phyloP scores from a whole-genome alignment of 2,329 filamentous ascomycete species.

The Endocalyx cinctus region DNA sequence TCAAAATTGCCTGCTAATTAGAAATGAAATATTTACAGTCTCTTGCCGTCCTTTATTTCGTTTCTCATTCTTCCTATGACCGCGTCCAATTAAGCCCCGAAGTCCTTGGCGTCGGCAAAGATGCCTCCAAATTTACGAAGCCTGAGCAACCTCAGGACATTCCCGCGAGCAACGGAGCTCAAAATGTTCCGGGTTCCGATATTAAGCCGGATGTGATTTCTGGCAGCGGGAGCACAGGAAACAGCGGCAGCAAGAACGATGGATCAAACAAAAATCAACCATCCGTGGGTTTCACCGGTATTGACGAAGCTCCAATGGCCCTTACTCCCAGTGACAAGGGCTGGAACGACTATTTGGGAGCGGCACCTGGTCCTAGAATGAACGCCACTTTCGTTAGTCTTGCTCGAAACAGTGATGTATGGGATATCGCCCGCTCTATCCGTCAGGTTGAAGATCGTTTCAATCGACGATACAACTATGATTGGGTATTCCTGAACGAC shows the following conservation, averaged over 20 bases:
- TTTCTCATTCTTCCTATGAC: conserved; percentile 56
- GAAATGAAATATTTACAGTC: too few species aligned
- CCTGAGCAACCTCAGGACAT: too few species aligned
- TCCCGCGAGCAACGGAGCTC: conserved; percentile 15
- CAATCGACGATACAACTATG: conserved; percentile 94
- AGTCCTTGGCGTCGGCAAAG: conserved; percentile 20
- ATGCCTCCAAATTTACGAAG: conserved; percentile 29
- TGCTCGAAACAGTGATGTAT: conserved; percentile 87
- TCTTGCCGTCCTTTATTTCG: conserved; percentile 74
- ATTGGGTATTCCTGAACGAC: conserved; percentile 99
- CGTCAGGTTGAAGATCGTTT: conserved; percentile 97
- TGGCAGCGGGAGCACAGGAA: conserved; percentile 17
- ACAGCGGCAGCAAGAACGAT: conserved; percentile 19
- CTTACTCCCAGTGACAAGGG: conserved; percentile 48
- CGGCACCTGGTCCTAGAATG: conserved; percentile 67
- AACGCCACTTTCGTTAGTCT: conserved; percentile 98
- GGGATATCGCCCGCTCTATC: conserved; percentile 96
- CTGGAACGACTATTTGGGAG: conserved; percentile 47
- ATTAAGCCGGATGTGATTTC: too few species aligned
- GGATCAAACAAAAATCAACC: conserved; percentile 23
- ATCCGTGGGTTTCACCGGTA: conserved; percentile 23
- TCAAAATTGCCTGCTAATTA: too few species aligned
- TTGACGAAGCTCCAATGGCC: conserved; percentile 44
- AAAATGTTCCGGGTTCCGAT: too few species aligned
- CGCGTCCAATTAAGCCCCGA: conserved; percentile 41